Evolutionary conservation across 1,139 yeast genomes (phyloP).

Genomic region (Debaryomyces sp.): DNA sequence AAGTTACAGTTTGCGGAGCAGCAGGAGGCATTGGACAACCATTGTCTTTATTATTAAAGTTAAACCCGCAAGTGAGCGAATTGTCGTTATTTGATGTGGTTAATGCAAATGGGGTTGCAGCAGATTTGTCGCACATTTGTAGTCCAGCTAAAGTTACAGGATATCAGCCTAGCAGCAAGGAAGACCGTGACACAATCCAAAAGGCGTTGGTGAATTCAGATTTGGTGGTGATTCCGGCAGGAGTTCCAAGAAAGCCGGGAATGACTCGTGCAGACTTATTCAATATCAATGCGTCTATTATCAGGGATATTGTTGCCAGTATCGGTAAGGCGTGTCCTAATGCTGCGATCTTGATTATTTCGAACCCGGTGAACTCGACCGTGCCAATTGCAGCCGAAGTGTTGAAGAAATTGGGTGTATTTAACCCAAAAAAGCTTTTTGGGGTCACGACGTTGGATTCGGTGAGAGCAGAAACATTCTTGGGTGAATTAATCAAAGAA

Average conservation of each 20-base stretch:
- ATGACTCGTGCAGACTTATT: constrained; percentile 80
- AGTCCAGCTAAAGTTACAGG: constrained; percentile 60
- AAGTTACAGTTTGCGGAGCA: constrained; percentile 77
- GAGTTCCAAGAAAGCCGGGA: constrained; percentile 79
- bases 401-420: constrained; percentile 60
- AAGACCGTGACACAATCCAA: constrained; percentile 50
- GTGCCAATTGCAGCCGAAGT: constrained; percentile 78
- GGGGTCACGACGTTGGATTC: constrained; percentile 77
- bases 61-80: constrained; percentile 56
- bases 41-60: constrained; percentile 62
- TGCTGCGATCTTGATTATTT: constrained; percentile 67
- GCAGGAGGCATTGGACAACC: constrained; percentile 87
- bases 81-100: constrained; percentile 68
- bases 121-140: constrained; percentile 73
- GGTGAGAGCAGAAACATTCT: constrained; percentile 70
- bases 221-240: constrained; percentile 77
- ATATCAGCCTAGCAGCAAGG: constrained; percentile 53
- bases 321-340: constrained; percentile 61
- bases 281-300: constrained; percentile 72
- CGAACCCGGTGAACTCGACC: constrained; percentile 76
- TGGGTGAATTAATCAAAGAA: constrained; percentile 44
- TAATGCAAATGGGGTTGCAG: constrained; percentile 71
- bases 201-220: constrained; percentile 58
- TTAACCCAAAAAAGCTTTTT: constrained; percentile 64
- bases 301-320: constrained; percentile 59